A percentile compares a stretch with the other conserved stretches of the same genome.
These are phyloP conservation scores for Sistotremastrum niveocremeum DNA, from an alignment of 768 basidiomycete species.

Conservation along the genomic window DNA sequence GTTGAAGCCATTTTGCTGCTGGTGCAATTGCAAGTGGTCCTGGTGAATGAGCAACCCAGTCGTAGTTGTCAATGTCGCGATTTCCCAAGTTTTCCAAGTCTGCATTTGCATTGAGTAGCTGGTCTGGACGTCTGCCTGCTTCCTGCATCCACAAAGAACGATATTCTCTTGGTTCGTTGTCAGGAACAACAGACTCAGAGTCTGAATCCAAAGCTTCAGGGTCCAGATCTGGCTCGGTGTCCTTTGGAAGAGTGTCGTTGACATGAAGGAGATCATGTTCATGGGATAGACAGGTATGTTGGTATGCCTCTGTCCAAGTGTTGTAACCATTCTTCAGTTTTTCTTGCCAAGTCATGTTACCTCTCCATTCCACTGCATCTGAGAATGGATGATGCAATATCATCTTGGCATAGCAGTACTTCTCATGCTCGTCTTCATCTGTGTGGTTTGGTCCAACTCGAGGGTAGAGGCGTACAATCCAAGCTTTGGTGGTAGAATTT, in stretches of 20 bases:
- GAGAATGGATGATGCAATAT: constrained; percentile 9
- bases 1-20: constrained; percentile 9
- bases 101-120: constrained; percentile 6
- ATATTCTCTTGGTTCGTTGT: constrained; percentile 6
- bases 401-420: constrained; percentile 10
- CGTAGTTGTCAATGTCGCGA: constrained; percentile 13
- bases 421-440: constrained; percentile 8
- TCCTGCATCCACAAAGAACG: constrained; percentile 14
- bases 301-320: constrained; percentile 8
- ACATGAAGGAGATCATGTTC: no score
- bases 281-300: constrained; percentile 1
- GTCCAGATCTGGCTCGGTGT: constrained; percentile 1
- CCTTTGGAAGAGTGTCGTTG: no score
- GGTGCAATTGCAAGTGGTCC: constrained; percentile 1
- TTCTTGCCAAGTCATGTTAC: no score
- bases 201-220: constrained; percentile 4
- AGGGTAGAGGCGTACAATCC: constrained; percentile 7
- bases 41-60: constrained; percentile 12
- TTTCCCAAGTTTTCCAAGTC: constrained; percentile 8
- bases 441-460: constrained; percentile 1
- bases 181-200: constrained; percentile 8
- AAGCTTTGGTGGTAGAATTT: no score
- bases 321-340: constrained; percentile 2
- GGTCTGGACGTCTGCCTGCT: constrained; percentile 8
- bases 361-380: no score